A percentile compares a stretch with the other conserved stretches of the same genome.
These are phyloP conservation scores for Leishmania amazonensis DNA, from an alignment of 208 protist genomes.

Conservation along the genomic window DNA sequence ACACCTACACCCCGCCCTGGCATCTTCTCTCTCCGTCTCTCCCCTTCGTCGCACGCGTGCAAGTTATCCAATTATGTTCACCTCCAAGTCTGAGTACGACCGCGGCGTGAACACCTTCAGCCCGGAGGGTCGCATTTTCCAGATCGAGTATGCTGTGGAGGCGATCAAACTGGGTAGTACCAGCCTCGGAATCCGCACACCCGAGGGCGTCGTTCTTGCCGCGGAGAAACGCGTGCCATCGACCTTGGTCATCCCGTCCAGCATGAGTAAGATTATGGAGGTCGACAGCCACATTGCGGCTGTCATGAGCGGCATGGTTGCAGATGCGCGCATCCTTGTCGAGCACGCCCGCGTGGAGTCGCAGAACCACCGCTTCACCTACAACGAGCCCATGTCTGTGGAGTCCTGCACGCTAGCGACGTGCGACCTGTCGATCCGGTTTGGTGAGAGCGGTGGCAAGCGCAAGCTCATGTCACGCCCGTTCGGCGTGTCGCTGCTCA, in stretches of 20 bases:
- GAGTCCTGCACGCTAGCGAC: conserved; percentile 97
- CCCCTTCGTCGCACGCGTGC: neutral
- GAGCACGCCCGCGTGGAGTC: conserved; percentile 98
- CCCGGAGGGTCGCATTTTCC: conserved; percentile 99
- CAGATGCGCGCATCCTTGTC: conserved; percentile 98
- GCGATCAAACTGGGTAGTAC: conserved; percentile 97
- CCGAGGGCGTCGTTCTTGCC: conserved; percentile 98
- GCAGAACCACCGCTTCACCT: conserved; percentile 99
- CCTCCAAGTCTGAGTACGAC: conserved; percentile 97
- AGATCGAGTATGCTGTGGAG: conserved; percentile 94
- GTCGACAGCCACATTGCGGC: conserved; percentile 96
- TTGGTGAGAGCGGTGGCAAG: conserved; percentile 95
- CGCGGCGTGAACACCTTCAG: conserved; percentile 99
- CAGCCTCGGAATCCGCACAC: conserved; percentile 97
- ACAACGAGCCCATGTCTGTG: conserved; percentile 98
- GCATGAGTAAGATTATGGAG: conserved; percentile 98
- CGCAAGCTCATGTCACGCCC: conserved; percentile 95
- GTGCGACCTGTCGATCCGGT: conserved; percentile 97
- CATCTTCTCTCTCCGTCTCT: neutral
- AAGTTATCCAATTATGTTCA: conserved; percentile 67
- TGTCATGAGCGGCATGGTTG: conserved; percentile 98
- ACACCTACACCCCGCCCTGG: neutral
- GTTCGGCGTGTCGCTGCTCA: conserved; percentile 99
- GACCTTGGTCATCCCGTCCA: conserved; percentile 96
- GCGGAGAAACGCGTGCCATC: conserved; percentile 99